A percentile compares a stretch with the other conserved stretches of the same genome.
Evolutionary conservation across 2,329 filamentous ascomycete species (phyloP).

Genomic region (Bisporella sp.): DNA sequence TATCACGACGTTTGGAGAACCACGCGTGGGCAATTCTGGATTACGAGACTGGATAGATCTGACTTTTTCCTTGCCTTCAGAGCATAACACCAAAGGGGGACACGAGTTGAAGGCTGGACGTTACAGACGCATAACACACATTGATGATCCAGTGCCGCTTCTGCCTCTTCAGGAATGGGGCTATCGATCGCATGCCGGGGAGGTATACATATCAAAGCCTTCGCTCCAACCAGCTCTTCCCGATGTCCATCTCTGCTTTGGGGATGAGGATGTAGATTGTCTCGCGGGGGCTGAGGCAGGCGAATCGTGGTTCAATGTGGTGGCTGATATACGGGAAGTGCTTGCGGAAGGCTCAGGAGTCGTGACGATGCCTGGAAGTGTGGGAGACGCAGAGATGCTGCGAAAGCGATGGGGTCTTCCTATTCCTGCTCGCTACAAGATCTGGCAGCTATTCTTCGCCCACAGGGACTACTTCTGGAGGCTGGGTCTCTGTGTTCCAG

Average conservation of each 20-base stretch:
- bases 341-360: conserved; percentile 35
- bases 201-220: conserved; percentile 74
- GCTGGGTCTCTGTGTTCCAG: conserved; percentile 77
- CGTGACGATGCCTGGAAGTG: not conserved
- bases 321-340: conserved; percentile 13
- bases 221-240: conserved; percentile 58
- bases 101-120: conserved; percentile 2
- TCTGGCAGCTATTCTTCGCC: conserved; percentile 91
- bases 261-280: conserved; percentile 64
- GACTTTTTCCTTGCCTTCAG: conserved; percentile 9
- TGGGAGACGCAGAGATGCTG: conserved; percentile 11
- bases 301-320: conserved; percentile 7
- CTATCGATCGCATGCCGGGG: conserved; percentile 76
- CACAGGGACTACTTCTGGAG: conserved; percentile 98
- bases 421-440: conserved; percentile 48
- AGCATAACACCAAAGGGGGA: not conserved
- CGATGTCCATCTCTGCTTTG: conserved; percentile 67
- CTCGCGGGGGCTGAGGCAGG: conserved; percentile 46
- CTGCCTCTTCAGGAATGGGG: conserved; percentile 85
- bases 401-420: conserved; percentile 20
- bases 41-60: conserved; percentile 33
- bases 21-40: conserved; percentile 53
- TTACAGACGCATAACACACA: conserved; percentile 79
- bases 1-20: conserved; percentile 92
- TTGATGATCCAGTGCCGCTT: conserved; percentile 80